These are phyloP conservation scores for Suillus fuscotomentosus DNA, from an alignment of 768 basidiomycete species.

Conservation along the genomic window DNA sequence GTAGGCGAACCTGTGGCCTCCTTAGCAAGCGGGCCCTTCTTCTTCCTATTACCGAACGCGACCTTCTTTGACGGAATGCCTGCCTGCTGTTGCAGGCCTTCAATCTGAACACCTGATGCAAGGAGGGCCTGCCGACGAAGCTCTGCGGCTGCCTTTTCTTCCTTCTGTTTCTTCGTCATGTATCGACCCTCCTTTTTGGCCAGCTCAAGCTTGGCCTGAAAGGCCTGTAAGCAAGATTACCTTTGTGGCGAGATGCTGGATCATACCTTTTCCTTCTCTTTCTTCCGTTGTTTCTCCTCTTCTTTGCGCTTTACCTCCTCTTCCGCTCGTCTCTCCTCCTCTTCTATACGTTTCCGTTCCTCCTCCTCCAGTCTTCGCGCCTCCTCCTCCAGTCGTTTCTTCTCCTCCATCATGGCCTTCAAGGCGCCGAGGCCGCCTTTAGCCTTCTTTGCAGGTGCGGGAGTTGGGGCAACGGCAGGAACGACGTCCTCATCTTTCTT, in stretches of 20 bases:
- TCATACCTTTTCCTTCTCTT: conserved; percentile 84
- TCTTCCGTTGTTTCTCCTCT: conserved; percentile 79
- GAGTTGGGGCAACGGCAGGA: conserved; percentile 40
- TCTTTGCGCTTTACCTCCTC: conserved; percentile 79
- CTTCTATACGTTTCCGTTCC: conserved; percentile 77
- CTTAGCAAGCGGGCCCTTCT: conserved; percentile 55
- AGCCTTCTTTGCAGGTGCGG: conserved; percentile 57
- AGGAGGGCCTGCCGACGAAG: conserved; percentile 88
- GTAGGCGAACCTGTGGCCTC: conserved; percentile 45
- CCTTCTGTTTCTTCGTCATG: conserved; percentile 97
- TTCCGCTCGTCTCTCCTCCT: conserved; percentile 77
- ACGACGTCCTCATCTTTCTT: conserved; percentile 75
- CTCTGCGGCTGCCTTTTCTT: conserved; percentile 88
- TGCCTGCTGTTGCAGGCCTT: conserved; percentile 72
- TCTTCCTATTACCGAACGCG: conserved; percentile 82
- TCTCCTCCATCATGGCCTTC: conserved; percentile 90
- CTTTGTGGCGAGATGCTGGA: conserved; percentile 1
- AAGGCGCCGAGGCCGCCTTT: conserved; percentile 80
- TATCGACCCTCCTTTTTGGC: conserved; percentile 93
- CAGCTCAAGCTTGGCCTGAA: conserved; percentile 81
- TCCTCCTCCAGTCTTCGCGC: conserved; percentile 70
- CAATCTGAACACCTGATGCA: conserved; percentile 85
- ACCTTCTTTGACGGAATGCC: conserved; percentile 63
- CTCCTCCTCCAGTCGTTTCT: conserved; percentile 87
- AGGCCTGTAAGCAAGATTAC: conserved; percentile 1